Percentiles rank a stretch among this genome's conserved stretches.
Conservation (phyloP, 2,329 filamentous ascomycete genomes). For the Hypoxylon sp. region DNA sequence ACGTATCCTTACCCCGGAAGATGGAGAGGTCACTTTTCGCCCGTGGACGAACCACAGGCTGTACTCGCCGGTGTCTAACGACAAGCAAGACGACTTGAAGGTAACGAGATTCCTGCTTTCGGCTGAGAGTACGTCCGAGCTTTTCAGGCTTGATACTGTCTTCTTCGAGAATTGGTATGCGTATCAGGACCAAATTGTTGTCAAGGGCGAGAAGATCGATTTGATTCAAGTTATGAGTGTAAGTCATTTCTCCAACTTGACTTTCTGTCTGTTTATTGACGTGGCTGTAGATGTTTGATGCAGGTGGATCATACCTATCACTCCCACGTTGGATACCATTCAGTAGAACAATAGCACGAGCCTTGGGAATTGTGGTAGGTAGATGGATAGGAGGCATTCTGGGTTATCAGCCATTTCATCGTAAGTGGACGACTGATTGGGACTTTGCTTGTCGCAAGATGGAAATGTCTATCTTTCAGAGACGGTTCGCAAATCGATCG, state of each 20-base stretch:
- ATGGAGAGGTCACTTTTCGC: conserved; percentile 47
- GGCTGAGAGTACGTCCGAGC: conserved; percentile 48
- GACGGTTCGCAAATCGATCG: conserved; percentile 46
- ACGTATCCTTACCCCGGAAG: conserved; percentile 42
- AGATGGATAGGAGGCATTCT: conserved; percentile 58
- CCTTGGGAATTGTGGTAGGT: conserved; percentile 55
- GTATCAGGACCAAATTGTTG: conserved; percentile 54
- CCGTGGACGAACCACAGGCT: conserved; percentile 51
- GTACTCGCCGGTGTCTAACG: conserved; percentile 46
- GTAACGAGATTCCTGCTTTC: conserved; percentile 51
- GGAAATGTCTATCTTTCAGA: conserved; percentile 52
- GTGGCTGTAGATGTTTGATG: conserved; percentile 57
- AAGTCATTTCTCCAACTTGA: conserved; percentile 20
- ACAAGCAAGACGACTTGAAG: conserved; percentile 34
- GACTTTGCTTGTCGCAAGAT: conserved; percentile 56
- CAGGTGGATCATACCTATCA: conserved; percentile 57
- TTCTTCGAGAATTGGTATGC: conserved; percentile 58
- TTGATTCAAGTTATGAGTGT: conserved; percentile 52
- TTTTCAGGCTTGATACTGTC: conserved; percentile 53
- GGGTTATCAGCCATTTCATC: conserved; percentile 58
- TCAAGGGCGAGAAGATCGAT: conserved; percentile 47
- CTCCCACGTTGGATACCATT: conserved; percentile 59
- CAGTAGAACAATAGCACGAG: conserved; percentile 49
- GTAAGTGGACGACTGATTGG: conserved; percentile 59
- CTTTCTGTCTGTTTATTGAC: not conserved